phyloP scores from a whole-genome alignment of 148 eudicot species.

The Chenopodium quinoa region DNA sequence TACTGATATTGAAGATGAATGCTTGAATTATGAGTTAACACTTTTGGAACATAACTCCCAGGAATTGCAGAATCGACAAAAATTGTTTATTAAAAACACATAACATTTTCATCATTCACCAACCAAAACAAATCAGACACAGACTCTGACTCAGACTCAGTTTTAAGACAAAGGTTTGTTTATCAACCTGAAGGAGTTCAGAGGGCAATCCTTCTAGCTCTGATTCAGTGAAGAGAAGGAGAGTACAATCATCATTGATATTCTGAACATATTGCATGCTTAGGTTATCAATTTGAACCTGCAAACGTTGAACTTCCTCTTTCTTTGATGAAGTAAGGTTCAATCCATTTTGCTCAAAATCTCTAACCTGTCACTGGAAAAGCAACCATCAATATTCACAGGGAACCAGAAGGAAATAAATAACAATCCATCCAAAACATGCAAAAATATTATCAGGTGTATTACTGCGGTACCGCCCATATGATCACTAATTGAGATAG shows the following conservation, averaged over 20 bases:
- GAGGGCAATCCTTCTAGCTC: conserved; percentile 85
- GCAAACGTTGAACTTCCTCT: conserved; percentile 78
- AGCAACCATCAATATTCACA: conserved; percentile 38
- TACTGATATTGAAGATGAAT: not conserved
- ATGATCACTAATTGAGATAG: not conserved
- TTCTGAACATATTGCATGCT: conserved; percentile 72
- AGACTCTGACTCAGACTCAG: not conserved
- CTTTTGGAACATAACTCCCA: not conserved
- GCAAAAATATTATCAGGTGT: not conserved
- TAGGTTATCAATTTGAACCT: conserved; percentile 68
- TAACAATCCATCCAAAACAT: not conserved
- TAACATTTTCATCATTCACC: not conserved
- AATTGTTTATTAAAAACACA: not conserved
- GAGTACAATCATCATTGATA: conserved; percentile 60
- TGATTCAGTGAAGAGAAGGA: conserved; percentile 55
- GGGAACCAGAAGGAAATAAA: not conserved
- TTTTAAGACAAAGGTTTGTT: not conserved
- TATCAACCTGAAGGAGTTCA: conserved; percentile 72
- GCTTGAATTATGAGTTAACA: not conserved
- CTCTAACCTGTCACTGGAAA: conserved; percentile 89
- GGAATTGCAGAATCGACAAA: not conserved
- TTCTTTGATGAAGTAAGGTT: conserved; percentile 74
- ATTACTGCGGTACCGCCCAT: not conserved
- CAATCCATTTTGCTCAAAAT: conserved; percentile 82
- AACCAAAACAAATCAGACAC: conserved; percentile 1